Evolutionary conservation across 768 basidiomycete genomes (phyloP).

Genomic region (Agrocybe chaxingu): DNA sequence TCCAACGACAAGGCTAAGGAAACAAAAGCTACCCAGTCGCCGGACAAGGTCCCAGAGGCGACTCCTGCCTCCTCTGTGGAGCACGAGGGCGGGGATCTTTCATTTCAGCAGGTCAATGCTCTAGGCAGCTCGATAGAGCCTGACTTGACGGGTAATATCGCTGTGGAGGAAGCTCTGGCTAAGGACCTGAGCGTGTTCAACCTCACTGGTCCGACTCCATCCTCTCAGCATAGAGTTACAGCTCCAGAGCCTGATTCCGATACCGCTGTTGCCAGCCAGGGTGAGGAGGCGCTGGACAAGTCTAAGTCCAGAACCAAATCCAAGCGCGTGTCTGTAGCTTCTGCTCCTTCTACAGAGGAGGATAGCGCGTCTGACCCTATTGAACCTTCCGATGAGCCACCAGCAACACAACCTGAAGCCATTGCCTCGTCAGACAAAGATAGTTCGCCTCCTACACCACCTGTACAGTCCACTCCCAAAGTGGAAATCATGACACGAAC

Average conservation of each 20-base stretch:
- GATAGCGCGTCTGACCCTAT: conserved; percentile 35
- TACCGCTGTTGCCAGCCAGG: conserved; percentile 10
- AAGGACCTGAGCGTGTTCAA: conserved; percentile 23
- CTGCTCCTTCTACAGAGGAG: background rate
- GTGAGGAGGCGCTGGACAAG: background rate
- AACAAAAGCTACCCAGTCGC: background rate
- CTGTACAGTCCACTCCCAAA: conserved; percentile 14
- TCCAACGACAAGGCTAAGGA: background rate
- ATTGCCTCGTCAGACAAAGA: conserved; percentile 16
- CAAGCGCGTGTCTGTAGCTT: background rate
- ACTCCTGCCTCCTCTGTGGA: background rate
- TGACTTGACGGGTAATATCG: conserved; percentile 29
- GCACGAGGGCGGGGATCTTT: conserved; percentile 13
- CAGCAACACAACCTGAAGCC: conserved; percentile 14
- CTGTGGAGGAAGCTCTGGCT: conserved; percentile 31
- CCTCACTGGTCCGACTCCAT: background rate
- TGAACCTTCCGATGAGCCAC: conserved; percentile 34
- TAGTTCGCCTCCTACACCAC: background rate
- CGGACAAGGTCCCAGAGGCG: background rate
- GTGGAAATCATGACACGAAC: conserved; percentile 9
- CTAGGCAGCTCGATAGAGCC: conserved; percentile 28
- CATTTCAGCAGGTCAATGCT: conserved; percentile 28
- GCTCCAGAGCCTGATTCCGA: conserved; percentile 12
- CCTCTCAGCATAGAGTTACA: background rate
- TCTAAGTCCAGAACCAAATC: background rate